Base-by-base conservation (phyloP, 768 basidiomycete genomes). In the Boletus barrowsii region DNA sequence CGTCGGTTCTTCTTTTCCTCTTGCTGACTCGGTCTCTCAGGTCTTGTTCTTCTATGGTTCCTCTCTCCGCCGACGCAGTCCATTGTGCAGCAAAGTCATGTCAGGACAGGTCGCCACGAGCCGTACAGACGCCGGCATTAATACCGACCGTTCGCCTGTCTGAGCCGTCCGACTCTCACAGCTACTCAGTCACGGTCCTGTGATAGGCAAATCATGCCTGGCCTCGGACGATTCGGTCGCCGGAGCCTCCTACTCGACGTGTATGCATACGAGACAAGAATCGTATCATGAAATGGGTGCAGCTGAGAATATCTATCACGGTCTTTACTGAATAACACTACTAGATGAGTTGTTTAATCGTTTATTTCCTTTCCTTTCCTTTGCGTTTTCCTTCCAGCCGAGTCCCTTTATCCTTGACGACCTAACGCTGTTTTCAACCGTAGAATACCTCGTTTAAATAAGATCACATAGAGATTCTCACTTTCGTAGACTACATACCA, bases 21-120 rank as follows among this genome's bases (percentile, higher is more conserved):
- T 14, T 26, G 13, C 45, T 56, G 42, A 50, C 32, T 18, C 30
- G 10, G 45, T 22, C 15, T 10, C 15, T n/a, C 41, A 68, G 67
- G 29, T 29, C 29, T 29, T 69, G 14, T 67, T 72, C 33, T 64
- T 66, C n/a, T 72, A 63, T 42, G 72, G 71, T 13, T 53, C 62
- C 26, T 48, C 53, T 29, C 29, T 29, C 41, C 64, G 73, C 22
- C 53, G 60, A 39, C 64, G 54, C 17, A 70, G 62, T 22, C 39
- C 15, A 29, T 45, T 66, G 24, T 67, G 65, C 53, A 61, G 54
- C 43, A 41, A 53, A 53, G 22, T 68, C 42, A 51, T 40, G 33
- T 35, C 29, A 2, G 29, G 8, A 9, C 29, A 29, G 29, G 8
- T 9, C 29, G 29, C 29, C 8, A 29, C 8, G 29, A 29, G 8